Evolutionary conservation across 169 alveolate species (phyloP).

Genomic region (Plasmodium vivax): DNA sequence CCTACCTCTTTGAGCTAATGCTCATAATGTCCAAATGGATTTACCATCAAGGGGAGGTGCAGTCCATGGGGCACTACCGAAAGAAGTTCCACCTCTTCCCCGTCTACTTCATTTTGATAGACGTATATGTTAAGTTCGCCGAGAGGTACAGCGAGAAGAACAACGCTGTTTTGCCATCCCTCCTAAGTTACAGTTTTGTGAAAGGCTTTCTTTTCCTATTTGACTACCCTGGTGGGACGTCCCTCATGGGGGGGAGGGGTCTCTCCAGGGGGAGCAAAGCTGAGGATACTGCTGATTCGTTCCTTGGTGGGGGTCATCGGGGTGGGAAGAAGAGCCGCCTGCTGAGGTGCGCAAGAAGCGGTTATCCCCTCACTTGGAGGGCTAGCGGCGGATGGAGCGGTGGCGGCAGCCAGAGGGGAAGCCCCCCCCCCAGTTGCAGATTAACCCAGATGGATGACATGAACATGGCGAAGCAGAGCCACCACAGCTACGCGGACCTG

Average conservation of each 20-base stretch:
- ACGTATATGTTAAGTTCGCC: slow-evolving; percentile 31
- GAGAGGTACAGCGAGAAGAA: slow-evolving; percentile 54
- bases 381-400: not conserved
- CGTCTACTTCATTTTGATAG: slow-evolving; percentile 24
- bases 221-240: slow-evolving; percentile 5
- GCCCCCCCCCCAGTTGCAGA: not conserved
- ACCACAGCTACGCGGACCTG: not conserved
- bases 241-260: not conserved
- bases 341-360: not conserved
- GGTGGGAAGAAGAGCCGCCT: not conserved
- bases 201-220: slow-evolving; percentile 45
- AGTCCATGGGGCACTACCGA: not conserved
- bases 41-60: slow-evolving; percentile 6
- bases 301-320: not conserved
- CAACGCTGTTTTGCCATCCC: slow-evolving; percentile 24
- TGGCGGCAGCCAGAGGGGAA: not conserved
- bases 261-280: not conserved
- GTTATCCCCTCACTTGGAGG: not conserved
- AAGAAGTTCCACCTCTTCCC: slow-evolving; percentile 33
- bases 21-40: slow-evolving; percentile 5
- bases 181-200: slow-evolving; percentile 23
- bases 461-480: not conserved
- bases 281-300: not conserved
- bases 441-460: not conserved
- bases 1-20: slow-evolving; percentile 39